These are phyloP conservation scores for Haematococcus lacustris DNA, from an alignment of 139 green algal species.

Conservation along the genomic window DNA sequence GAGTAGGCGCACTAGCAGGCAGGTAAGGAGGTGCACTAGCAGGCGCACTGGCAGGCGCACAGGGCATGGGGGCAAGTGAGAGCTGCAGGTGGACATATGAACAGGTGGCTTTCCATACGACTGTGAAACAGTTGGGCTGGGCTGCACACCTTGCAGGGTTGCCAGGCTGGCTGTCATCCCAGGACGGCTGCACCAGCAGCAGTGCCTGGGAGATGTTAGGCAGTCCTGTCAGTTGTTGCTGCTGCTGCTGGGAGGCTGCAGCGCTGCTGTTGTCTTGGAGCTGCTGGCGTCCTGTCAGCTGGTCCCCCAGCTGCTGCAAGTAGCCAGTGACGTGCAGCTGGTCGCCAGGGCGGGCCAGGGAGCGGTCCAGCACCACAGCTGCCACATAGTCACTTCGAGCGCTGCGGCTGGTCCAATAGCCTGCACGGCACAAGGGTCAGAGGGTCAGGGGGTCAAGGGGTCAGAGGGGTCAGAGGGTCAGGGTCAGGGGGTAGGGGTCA, in stretches of 20 bases:
- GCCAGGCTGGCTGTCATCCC: background rate
- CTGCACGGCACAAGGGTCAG: too few species aligned
- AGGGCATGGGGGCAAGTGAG: too few species aligned
- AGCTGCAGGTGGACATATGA: too few species aligned
- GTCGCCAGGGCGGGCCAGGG: slow-evolving; percentile 29
- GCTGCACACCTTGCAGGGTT: background rate
- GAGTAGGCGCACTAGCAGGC: background rate
- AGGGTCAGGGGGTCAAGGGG: too few species aligned
- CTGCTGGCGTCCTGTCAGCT: background rate
- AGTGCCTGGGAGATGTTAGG: background rate
- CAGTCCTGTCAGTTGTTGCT: background rate
- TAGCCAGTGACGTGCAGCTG: slow-evolving; percentile 27
- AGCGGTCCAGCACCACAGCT: slow-evolving; percentile 33
- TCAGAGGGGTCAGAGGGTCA: too few species aligned
- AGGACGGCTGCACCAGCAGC: slow-evolving; percentile 1
- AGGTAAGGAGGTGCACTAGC: background rate
- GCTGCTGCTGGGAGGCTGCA: background rate
- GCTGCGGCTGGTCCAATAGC: too few species aligned
- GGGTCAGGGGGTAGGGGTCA: too few species aligned
- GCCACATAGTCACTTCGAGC: too few species aligned
- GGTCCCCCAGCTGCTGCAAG: background rate
- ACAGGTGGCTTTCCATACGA: too few species aligned
- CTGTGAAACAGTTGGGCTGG: too few species aligned
- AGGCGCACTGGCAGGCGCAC: background rate
- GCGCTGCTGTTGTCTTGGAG: background rate